Conservation (phyloP, 257 asterid species). For the Nicotiana undulata region DNA sequence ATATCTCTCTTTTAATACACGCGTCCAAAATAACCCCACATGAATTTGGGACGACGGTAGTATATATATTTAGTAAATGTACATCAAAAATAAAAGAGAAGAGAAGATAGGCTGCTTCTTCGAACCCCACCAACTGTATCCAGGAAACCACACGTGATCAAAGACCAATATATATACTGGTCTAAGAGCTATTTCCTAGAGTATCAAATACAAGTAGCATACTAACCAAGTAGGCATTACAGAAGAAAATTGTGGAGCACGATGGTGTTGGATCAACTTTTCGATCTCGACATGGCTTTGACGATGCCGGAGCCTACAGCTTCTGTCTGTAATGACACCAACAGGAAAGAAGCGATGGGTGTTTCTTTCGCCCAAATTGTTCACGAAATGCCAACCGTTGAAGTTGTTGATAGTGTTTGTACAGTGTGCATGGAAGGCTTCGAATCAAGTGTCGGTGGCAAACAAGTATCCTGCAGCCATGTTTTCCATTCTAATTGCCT, state of each 20-base stretch:
- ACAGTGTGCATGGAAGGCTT: constrained; percentile 31
- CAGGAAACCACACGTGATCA: background rate
- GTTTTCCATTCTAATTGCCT: constrained; percentile 25
- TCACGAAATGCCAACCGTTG: constrained; percentile 7
- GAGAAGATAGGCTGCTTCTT: too few species aligned
- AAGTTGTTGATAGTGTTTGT: constrained; percentile 5
- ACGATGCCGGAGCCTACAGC: background rate
- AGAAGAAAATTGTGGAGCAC: background rate
- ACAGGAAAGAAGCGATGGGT: background rate
- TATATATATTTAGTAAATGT: too few species aligned
- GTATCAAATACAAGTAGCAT: background rate
- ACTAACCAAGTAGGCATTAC: background rate
- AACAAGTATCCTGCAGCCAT: constrained; percentile 26
- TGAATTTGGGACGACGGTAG: background rate
- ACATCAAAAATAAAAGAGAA: too few species aligned
- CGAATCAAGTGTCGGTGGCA: constrained; percentile 2
- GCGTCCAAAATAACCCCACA: too few species aligned
- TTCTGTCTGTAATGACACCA: background rate
- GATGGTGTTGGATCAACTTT: constrained; percentile 6
- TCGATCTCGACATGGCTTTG: constrained; percentile 27
- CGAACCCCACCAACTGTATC: background rate
- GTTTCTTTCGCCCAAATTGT: background rate
- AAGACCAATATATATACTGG: background rate
- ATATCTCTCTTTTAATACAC: too few species aligned
- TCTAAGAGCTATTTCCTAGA: background rate